Conservation (phyloP, 768 basidiomycete genomes). For the Boletus vermiculosoides region DNA sequence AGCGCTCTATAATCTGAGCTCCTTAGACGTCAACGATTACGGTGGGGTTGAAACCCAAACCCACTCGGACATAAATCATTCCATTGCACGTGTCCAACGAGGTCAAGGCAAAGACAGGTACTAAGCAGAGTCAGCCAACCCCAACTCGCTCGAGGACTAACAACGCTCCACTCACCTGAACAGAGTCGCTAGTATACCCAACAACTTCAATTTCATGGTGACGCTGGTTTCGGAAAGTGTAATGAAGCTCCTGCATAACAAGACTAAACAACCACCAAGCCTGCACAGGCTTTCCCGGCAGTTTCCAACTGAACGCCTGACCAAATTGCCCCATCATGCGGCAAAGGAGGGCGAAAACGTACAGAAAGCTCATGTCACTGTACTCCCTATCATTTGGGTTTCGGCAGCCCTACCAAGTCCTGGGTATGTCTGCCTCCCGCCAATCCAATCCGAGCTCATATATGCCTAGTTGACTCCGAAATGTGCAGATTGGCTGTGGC, state of each 20-base stretch:
- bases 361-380: constrained; percentile 90
- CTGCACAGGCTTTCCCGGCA: no score
- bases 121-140: constrained; percentile 9
- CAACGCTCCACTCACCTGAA: constrained; percentile 9
- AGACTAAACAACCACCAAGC: constrained; percentile 26
- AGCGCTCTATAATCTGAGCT: constrained; percentile 40
- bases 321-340: constrained; percentile 57
- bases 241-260: constrained; percentile 19
- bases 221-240: background rate
- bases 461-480: constrained; percentile 71
- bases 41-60: constrained; percentile 11
- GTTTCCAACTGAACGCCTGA: background rate
- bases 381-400: constrained; percentile 89
- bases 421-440: constrained; percentile 51
- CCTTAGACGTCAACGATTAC: constrained; percentile 8
- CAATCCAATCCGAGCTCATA: constrained; percentile 6
- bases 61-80: constrained; percentile 68
- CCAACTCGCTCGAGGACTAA: background rate
- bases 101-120: constrained; percentile 45
- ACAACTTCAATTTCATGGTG: constrained; percentile 17
- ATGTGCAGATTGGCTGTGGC: constrained; percentile 71
- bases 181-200: constrained; percentile 12
- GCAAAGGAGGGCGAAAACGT: constrained; percentile 93
- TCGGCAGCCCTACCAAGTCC: constrained; percentile 89
- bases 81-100: constrained; percentile 65